Percentiles rank a stretch among this genome's conserved stretches.
Evolutionary conservation across 139 green algal genomes (phyloP).

Genomic region (Chlamydomonas applanata): DNA sequence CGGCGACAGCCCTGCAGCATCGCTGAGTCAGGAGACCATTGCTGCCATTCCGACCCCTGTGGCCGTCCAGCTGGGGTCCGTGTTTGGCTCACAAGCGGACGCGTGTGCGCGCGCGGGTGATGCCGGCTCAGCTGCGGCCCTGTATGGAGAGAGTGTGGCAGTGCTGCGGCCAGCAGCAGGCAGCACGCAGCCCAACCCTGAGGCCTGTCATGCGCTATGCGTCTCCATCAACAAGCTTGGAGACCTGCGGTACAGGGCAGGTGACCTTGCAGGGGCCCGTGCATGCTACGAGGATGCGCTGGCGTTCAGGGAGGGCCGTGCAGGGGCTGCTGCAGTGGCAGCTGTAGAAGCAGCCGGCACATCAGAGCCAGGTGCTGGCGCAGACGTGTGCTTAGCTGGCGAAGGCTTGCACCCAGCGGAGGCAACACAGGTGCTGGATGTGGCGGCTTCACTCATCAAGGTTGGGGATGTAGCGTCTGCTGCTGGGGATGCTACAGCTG

Average conservation of each 20-base stretch:
- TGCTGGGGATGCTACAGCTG: no score
- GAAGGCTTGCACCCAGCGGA: neutral
- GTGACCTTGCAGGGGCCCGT: neutral
- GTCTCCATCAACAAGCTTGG: constrained; percentile 12
- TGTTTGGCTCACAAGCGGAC: neutral
- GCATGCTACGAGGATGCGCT: neutral
- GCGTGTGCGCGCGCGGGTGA: neutral
- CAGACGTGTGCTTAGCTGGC: no score
- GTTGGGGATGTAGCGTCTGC: neutral
- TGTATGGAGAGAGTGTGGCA: neutral
- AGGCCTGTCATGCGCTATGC: neutral
- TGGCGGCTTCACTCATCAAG: constrained; percentile 3
- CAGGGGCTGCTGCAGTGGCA: neutral
- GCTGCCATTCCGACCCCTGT: neutral
- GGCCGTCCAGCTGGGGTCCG: neutral
- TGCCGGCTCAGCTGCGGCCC: neutral
- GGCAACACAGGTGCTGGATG: neutral
- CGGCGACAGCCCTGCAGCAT: neutral
- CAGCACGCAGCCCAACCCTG: neutral
- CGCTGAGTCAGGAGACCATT: neutral
- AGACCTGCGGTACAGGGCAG: neutral
- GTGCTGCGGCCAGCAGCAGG: neutral
- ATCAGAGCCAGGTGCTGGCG: neutral
- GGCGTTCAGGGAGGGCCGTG: neutral
- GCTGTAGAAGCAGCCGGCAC: neutral